Evolutionary conservation across 192 early-diverging fungal species (phyloP).

Genomic region (Spizellomyces punctatus): DNA sequence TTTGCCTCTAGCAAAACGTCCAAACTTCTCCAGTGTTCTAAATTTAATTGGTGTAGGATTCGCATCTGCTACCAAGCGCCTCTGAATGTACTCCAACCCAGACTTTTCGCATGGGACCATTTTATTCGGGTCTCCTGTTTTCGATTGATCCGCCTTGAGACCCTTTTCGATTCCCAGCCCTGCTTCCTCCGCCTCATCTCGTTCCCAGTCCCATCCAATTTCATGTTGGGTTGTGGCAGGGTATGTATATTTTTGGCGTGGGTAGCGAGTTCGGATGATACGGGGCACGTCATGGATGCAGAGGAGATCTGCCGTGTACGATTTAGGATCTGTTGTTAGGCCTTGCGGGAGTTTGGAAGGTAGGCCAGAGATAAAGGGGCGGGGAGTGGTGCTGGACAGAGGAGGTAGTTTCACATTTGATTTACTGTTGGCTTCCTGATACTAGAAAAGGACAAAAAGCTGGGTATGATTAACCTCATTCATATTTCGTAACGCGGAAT

Average conservation of each 20-base stretch:
- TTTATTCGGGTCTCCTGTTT: not conserved
- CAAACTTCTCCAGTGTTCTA: slow-evolving; percentile 47
- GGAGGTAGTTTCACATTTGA: not conserved
- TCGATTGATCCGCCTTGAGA: not conserved
- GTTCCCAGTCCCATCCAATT: slow-evolving; percentile 52
- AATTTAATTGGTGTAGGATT: slow-evolving; percentile 16
- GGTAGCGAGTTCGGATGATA: slow-evolving; percentile 41
- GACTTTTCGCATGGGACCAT: slow-evolving; percentile 6
- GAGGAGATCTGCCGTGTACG: slow-evolving; percentile 46
- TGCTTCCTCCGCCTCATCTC: slow-evolving; percentile 12
- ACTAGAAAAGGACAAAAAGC: not conserved
- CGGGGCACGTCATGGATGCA: slow-evolving; percentile 43
- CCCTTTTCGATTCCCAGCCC: not conserved
- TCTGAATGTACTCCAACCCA: slow-evolving; percentile 7
- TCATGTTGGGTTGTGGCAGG: slow-evolving; percentile 52
- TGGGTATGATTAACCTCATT: not conserved
- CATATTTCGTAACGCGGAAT: not conserved
- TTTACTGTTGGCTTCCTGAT: not conserved
- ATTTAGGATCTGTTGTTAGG: slow-evolving; percentile 34
- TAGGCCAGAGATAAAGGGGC: slow-evolving; percentile 41
- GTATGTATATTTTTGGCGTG: slow-evolving; percentile 48
- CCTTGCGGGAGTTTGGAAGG: slow-evolving; percentile 52
- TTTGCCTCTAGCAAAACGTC: slow-evolving; percentile 39
- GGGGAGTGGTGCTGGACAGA: slow-evolving; percentile 6
- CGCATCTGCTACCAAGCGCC: slow-evolving; percentile 8